These are phyloP conservation scores for Ophiocordyceps camponoti-saundersi DNA, from an alignment of 2,329 filamentous ascomycete species.

Conservation along the genomic window DNA sequence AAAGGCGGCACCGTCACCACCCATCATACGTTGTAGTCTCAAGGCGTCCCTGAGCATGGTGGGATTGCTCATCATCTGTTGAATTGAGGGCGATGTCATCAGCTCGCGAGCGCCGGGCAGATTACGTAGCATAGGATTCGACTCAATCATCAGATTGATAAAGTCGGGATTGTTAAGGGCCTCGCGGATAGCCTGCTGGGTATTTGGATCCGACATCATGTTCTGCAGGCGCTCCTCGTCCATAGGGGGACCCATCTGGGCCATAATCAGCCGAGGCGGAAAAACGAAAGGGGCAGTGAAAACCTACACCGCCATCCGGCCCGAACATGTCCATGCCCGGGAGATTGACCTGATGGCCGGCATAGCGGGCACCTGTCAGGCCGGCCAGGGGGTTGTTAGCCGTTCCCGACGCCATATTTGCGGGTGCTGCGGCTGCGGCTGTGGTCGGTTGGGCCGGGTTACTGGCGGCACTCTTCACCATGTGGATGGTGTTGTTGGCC, in stretches of 20 bases:
- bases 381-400: conserved; percentile 83
- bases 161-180: conserved; percentile 90
- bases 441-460: conserved; percentile 38
- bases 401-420: conserved; percentile 67
- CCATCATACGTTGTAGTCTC: conserved; percentile 62
- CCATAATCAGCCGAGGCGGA: conserved; percentile 10
- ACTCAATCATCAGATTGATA: conserved; percentile 84
- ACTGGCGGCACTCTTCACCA: conserved; percentile 92
- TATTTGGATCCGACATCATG: conserved; percentile 78
- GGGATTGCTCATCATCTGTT: conserved; percentile 86
- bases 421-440: conserved; percentile 32
- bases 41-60: conserved; percentile 67
- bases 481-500: conserved; percentile 83
- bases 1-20: conserved; percentile 44
- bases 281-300: neutral
- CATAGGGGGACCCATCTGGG: conserved; percentile 78
- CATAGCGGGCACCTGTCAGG: conserved; percentile 83
- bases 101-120: conserved; percentile 67
- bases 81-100: conserved; percentile 74
- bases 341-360: conserved; percentile 67
- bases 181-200: conserved; percentile 80
- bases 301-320: conserved; percentile 78
- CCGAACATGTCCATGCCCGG: conserved; percentile 82
- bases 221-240: conserved; percentile 62
- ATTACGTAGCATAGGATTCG: conserved; percentile 66